These are phyloP conservation scores for Moesziomyces sp. DNA, from an alignment of 1,284 basidiomycete genomes.

Conservation along the genomic window DNA sequence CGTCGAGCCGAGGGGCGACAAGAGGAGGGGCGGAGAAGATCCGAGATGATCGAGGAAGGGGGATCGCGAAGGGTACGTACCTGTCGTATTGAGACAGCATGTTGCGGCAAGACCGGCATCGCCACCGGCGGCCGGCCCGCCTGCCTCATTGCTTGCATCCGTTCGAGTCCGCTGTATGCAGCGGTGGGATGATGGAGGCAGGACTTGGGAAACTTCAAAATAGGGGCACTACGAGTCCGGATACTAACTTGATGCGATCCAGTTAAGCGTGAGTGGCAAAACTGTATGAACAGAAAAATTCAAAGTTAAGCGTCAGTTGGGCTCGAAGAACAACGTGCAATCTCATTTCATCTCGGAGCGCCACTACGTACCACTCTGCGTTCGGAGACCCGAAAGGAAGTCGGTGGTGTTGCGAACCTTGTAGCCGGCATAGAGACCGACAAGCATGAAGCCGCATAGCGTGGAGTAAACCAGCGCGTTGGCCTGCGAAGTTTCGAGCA, in stretches of 20 bases:
- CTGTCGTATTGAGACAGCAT: conserved; percentile 9
- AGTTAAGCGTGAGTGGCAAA: conserved; percentile 65
- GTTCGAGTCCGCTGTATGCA: conserved; percentile 43
- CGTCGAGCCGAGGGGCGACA: conserved; percentile 26
- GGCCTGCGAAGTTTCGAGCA: conserved; percentile 52
- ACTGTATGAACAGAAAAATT: conserved; percentile 26
- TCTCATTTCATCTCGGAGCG: not conserved
- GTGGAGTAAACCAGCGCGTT: conserved; percentile 66
- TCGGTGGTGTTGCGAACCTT: conserved; percentile 60
- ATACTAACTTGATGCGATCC: conserved; percentile 68
- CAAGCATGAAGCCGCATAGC: conserved; percentile 63
- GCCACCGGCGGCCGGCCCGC: not conserved
- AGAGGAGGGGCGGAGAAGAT: conserved; percentile 7
- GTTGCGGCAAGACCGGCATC: not conserved
- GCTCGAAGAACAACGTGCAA: not conserved
- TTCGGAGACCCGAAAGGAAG: conserved; percentile 65
- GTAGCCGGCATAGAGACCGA: conserved; percentile 66
- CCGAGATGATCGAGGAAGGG: conserved; percentile 17
- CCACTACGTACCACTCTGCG: conserved; percentile 60
- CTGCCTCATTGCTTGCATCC: conserved; percentile 16
- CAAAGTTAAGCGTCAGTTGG: not conserved
- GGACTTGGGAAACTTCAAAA: conserved; percentile 23
- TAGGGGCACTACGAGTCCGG: conserved; percentile 1
- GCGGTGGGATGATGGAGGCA: conserved; percentile 34
- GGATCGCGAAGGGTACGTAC: conserved; percentile 35